Base-by-base conservation (phyloP, 2,329 filamentous ascomycete genomes). In the Pestalotiopsis sp. region DNA sequence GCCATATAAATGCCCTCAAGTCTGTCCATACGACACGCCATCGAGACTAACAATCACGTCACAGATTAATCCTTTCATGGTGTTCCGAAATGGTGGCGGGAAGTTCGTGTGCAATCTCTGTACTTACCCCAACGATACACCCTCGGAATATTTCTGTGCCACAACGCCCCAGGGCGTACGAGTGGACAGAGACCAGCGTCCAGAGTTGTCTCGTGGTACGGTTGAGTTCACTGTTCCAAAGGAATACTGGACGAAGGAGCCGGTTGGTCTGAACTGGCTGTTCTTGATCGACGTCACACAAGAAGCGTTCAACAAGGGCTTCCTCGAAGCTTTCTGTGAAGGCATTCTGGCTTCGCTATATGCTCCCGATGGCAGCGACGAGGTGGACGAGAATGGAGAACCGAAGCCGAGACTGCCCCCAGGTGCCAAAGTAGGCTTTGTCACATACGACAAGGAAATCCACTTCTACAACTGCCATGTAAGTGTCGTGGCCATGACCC, bases 61-160 rank as follows among this genome's bases (percentile, higher is more conserved):
- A 14, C 99, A 99, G 81, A 97, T 99, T 82, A 99, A 99, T 77
- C 96, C 96, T 1, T 99, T 99, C 78, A 98, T 99, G 96, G 92
- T 94, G 77, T 99, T 99, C 85, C 89, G 92, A 68, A 91, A 92
- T 17, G 95, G 95, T 48, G 96, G 96, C 67, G 97, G 95, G 82
- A 97, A 97, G 78, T 97, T 97, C 78, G 94, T 97, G 65, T 99
- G 96, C 83, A 99, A 99, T 77, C 93, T 99, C 81, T 99, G 96
- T 82, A 96, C 92, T 24, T 97, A 98, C 78, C 94, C 96, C 63
- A 99, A 98, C 78, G 96, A 99, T 76, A 97, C 97, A 0, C 85
- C 94, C 0, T 82, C 92, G 1, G 95, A 98, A 77, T 99, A 99
- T 80, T 99, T 97, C 78, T 92, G 93, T 66, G 94, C 96, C 20